Base-by-base conservation (phyloP, 441 rosid species). In the Manihot esculenta region DNA sequence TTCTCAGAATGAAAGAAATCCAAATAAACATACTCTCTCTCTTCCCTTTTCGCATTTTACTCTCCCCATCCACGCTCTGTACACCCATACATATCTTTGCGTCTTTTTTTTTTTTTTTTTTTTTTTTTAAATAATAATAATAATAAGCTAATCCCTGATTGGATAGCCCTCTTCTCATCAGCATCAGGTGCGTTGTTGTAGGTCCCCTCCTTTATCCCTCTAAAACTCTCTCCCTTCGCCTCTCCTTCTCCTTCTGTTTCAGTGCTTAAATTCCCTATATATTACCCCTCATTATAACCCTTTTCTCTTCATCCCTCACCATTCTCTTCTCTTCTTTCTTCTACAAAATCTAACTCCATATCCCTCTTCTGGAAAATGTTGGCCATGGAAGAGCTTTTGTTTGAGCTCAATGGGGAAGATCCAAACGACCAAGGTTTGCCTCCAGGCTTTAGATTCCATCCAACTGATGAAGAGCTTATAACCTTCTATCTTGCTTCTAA, bases 381-480 rank as follows among this genome's bases (percentile, higher is more conserved):
- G 72, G 84, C 86, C 10, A 69, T 92, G 66, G 97, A 92, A 78
- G 96, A 89, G 47, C 76, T 93, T 38, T 73, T 93, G 12, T 74
- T 86, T 45, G 97, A 93, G 75, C 83, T 93, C 12, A 73, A 54
- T 6, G 80, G 86, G 26, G 94, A 87, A 62, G 96, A 86, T 42
- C 70, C 60, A 30, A 86, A 76, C 54, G 92, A 89, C 45, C 85
- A 80, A 41, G 97, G 97, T 1, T 76, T 95, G 67, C 99, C 99
- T n/a, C 98, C 99, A 0, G 99, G 99, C 14, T 95, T 95, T 73
- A 77, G 98, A 27, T 94, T 94, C 80, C 98, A 94, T 54, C 99
- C 99, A 0, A 94, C 99, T 0, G 99, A 94, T 62, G 99, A 95
- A 75, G 99, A 95, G 69, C 98, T 95, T 53, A 76, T 95, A 23